phyloP scores from a whole-genome alignment of 108 stramenopile genomes.

The Nitzschia palea region DNA sequence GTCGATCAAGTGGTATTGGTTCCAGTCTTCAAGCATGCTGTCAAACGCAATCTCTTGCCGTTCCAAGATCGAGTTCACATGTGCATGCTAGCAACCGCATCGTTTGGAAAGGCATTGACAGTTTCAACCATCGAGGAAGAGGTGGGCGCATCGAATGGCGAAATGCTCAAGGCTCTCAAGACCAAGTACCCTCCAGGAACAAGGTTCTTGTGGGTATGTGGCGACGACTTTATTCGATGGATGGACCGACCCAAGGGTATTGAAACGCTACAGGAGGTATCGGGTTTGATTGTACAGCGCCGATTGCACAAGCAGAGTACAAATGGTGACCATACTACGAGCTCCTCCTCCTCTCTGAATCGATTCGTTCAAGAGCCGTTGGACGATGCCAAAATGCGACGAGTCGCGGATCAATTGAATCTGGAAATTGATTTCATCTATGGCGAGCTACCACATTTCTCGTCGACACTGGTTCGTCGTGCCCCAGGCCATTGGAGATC shows the following conservation, averaged over 20 bases:
- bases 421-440: conserved; percentile 28
- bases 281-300: conserved; percentile 30
- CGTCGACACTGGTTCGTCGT: conserved; percentile 28
- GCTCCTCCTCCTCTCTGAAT: not conserved
- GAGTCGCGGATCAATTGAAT: conserved; percentile 12
- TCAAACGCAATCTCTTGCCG: conserved; percentile 26
- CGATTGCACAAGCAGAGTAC: conserved; percentile 20
- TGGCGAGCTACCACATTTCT: conserved; percentile 34
- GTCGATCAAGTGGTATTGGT: conserved; percentile 33
- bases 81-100: conserved; percentile 20
- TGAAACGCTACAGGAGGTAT: conserved; percentile 25
- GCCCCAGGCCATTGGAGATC: conserved; percentile 36
- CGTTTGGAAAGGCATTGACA: conserved; percentile 19
- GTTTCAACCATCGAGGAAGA: conserved; percentile 18
- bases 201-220: conserved; percentile 24
- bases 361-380: conserved; percentile 22
- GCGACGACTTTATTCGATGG: conserved; percentile 34
- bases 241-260: conserved; percentile 32
- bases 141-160: conserved; percentile 31
- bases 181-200: conserved; percentile 19
- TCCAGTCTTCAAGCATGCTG: conserved; percentile 31
- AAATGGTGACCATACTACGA: not conserved
- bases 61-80: conserved; percentile 32
- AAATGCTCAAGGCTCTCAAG: conserved; percentile 21
- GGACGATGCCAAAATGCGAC: conserved; percentile 20